Conservation (phyloP, 179 eudicot species). For the Vitellaria paradoxa region DNA sequence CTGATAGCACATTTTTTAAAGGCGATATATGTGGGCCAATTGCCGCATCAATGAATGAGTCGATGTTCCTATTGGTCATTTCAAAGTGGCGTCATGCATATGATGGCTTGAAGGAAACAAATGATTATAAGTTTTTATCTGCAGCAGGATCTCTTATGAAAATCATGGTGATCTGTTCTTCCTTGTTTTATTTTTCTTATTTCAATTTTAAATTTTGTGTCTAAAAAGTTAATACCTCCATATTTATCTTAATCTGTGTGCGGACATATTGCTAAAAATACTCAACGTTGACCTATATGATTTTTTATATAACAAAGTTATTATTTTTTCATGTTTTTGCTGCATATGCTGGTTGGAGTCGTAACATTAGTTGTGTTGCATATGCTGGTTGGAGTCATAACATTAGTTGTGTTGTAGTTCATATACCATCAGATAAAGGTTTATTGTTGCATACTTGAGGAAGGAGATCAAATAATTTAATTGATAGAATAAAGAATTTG, state of each 20-base stretch:
- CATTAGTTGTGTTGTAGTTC: neutral
- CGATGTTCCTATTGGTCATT: slow-evolving; percentile 77
- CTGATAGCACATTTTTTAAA: slow-evolving; percentile 51
- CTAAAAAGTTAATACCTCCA: neutral
- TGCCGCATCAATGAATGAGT: slow-evolving; percentile 79
- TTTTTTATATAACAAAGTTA: neutral
- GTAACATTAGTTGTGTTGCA: neutral
- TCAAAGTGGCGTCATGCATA: slow-evolving; percentile 86
- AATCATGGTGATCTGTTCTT: slow-evolving; percentile 59
- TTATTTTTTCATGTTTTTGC: neutral
- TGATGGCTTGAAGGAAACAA: slow-evolving; percentile 88
- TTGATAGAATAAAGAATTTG: neutral
- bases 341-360: neutral
- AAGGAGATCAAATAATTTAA: neutral
- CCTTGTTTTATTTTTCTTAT: slow-evolving; percentile 10
- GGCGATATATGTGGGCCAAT: slow-evolving; percentile 87
- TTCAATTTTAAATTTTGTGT: neutral
- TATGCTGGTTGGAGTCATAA: neutral
- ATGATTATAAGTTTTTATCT: slow-evolving; percentile 76
- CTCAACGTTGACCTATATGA: neutral
- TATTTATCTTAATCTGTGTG: neutral
- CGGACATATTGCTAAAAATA: neutral
- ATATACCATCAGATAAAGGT: neutral
- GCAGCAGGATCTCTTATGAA: slow-evolving; percentile 88
- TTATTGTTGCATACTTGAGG: slow-evolving; percentile 1